Evolutionary conservation across 2,329 filamentous ascomycete genomes (phyloP).

Genomic region (Ophiocordyceps sinensis): DNA sequence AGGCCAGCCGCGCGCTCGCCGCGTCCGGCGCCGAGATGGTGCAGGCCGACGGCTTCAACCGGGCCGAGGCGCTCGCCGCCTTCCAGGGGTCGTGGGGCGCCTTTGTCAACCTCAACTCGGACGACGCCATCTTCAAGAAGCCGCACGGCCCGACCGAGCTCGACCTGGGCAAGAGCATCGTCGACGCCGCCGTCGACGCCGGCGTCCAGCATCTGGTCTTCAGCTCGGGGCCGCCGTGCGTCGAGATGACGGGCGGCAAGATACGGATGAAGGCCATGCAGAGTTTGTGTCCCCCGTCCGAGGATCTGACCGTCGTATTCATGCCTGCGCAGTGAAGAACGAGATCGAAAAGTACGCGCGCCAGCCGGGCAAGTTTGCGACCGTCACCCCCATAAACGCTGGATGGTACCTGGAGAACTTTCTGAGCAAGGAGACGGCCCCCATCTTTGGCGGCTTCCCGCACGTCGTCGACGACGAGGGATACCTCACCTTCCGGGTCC

Average conservation of each 20-base stretch:
- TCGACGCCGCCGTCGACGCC: slow-evolving; percentile 10
- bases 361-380: slow-evolving; percentile 10
- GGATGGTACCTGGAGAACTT: slow-evolving; percentile 19
- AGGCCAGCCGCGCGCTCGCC: background rate
- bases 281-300: background rate
- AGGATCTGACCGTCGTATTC: background rate
- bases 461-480: slow-evolving; percentile 14
- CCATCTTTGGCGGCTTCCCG: slow-evolving; percentile 16
- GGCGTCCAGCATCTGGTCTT: slow-evolving; percentile 14
- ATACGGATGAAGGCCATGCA: background rate
- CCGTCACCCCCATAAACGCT: slow-evolving; percentile 12
- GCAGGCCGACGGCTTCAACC: background rate
- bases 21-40: background rate
- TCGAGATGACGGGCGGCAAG: background rate
- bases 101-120: slow-evolving; percentile 8
- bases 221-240: slow-evolving; percentile 6
- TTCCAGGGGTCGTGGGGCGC: slow-evolving; percentile 6
- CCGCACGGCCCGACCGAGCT: slow-evolving; percentile 10
- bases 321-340: slow-evolving; percentile 7
- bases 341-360: slow-evolving; percentile 9
- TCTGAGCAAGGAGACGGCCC: slow-evolving; percentile 11
- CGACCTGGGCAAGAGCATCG: slow-evolving; percentile 13
- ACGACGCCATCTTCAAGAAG: slow-evolving; percentile 5
- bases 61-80: background rate
- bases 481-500: slow-evolving; percentile 14